Evolutionary conservation across 768 basidiomycete genomes (phyloP), one percentile per base, ranked within the genome.

Genomic region (Russula ochroleuca): DNA sequence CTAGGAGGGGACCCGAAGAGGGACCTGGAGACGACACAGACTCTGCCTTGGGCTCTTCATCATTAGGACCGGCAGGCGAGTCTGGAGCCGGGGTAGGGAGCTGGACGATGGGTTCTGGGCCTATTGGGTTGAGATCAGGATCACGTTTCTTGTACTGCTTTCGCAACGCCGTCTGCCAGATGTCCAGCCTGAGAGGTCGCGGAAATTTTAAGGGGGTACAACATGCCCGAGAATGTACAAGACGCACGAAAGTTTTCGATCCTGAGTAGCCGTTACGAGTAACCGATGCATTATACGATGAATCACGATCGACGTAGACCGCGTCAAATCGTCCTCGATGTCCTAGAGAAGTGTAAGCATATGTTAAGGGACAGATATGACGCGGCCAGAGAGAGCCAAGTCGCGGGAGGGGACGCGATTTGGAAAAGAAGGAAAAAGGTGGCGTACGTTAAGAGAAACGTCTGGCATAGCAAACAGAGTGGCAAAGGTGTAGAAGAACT

Each of bases 401-500:
- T 43, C 33, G 50, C 59, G 43, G 52, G 61, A 41, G 58, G 25
- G 40, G 51, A 21, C 64, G 67, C 56, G 51, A 56, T 48, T 54
- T 48, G 5, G 17, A 25, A 31, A 5, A 41, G 23, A 31, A n/a
- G 23, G 45, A 54, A 31, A 49, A 59, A 47, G 56, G 65, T 9
- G 57, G 76, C 81, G 68, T 72, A 91, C 90, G 62, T 76, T 72
- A 45, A 91, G 75, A 48, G 89, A 79, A 66, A 94, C 82, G 70
- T 90, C 88, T 49, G 81, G 75, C 78, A 88, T 80, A 43, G 84
- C 79, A 67, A 95, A 83, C 61, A 94, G 79, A 55, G 82, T 81
- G 53, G 82, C 80, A 76, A 95, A 96, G 31, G 88, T 92, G 73
- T 82, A 87, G 76, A 92, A 87, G 81, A 96, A 95, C 73, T 95